A percentile compares a stretch with the other conserved stretches of the same genome.
Evolutionary conservation across 257 asterid genomes (phyloP).

Genomic region (Echites panduratus): DNA sequence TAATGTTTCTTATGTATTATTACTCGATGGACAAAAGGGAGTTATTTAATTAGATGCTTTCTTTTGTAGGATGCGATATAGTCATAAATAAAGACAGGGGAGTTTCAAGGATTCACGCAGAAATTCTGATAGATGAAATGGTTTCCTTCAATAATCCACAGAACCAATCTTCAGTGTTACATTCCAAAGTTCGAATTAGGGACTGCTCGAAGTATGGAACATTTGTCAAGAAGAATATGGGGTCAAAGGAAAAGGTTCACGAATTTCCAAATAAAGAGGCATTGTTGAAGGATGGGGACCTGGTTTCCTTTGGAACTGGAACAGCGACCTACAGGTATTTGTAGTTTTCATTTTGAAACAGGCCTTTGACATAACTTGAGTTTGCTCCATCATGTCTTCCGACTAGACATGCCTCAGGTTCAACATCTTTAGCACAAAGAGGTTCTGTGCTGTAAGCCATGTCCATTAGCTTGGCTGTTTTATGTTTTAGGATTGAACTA

Average conservation of each 20-base stretch:
- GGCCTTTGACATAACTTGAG: neutral
- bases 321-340: constrained; percentile 74
- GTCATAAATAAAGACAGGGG: constrained; percentile 81
- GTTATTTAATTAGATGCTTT: constrained; percentile 3
- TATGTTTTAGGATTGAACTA: neutral
- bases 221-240: constrained; percentile 40
- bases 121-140: constrained; percentile 83
- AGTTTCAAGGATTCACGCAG: constrained; percentile 95
- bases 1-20: neutral
- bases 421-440: neutral
- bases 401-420: neutral
- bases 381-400: constrained; percentile 1
- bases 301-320: constrained; percentile 90
- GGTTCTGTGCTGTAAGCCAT: neutral
- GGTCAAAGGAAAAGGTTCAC: constrained; percentile 63
- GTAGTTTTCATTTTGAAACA: neutral
- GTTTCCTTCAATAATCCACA: constrained; percentile 40
- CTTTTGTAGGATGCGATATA: constrained; percentile 73
- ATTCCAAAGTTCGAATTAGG: constrained; percentile 62
- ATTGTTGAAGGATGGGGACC: constrained; percentile 61
- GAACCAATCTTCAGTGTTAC: constrained; percentile 31
- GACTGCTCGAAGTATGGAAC: constrained; percentile 97
- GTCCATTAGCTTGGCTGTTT: neutral
- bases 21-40: neutral
- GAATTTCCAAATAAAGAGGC: constrained; percentile 70